phyloP scores from a whole-genome alignment of 768 basidiomycete species.

The Crassisporium funariophilum region DNA sequence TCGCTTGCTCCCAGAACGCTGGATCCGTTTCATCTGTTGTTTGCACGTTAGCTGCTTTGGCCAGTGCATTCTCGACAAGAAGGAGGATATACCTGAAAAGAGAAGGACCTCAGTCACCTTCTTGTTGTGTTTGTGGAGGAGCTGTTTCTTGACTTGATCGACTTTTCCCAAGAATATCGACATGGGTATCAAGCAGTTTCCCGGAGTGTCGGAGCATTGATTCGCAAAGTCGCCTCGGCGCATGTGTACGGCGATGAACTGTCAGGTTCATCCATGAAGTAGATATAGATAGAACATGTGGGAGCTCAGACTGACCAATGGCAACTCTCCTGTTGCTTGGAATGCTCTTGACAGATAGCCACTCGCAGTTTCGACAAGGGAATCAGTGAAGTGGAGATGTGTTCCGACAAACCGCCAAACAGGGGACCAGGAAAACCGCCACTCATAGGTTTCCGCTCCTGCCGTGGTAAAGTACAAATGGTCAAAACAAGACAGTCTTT shows the following conservation, averaged over 20 bases:
- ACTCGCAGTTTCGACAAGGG: conserved; percentile 30
- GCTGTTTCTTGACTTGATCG: conserved; percentile 36
- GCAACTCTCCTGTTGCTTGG: conserved; percentile 4
- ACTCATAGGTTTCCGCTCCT: conserved; percentile 27
- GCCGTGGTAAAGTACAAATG: conserved; percentile 31
- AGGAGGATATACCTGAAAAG: conserved; percentile 40
- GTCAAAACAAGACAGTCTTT: conserved; percentile 37
- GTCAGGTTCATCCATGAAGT: background rate
- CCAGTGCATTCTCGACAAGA: background rate
- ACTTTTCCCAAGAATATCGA: conserved; percentile 38
- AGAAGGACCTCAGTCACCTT: conserved; percentile 42
- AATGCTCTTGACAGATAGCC: conserved; percentile 35
- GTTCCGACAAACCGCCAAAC: conserved; percentile 42
- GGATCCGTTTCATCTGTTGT: conserved; percentile 44
- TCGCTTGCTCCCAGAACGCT: conserved; percentile 43
- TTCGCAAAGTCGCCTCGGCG: conserved; percentile 47
- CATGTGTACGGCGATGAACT: conserved; percentile 50
- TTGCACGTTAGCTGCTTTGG: conserved; percentile 11
- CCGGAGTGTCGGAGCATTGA: conserved; percentile 30
- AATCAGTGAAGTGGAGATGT: conserved; percentile 37
- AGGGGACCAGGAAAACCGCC: conserved; percentile 40
- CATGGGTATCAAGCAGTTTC: conserved; percentile 43
- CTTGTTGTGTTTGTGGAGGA: conserved; percentile 31
- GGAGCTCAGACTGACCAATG: background rate
- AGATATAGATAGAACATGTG: conserved; percentile 19